Evolutionary conservation across 2,329 filamentous ascomycete genomes (phyloP), one percentile per base, ranked within the genome.

Genomic region (Magnaporthales sp.): DNA sequence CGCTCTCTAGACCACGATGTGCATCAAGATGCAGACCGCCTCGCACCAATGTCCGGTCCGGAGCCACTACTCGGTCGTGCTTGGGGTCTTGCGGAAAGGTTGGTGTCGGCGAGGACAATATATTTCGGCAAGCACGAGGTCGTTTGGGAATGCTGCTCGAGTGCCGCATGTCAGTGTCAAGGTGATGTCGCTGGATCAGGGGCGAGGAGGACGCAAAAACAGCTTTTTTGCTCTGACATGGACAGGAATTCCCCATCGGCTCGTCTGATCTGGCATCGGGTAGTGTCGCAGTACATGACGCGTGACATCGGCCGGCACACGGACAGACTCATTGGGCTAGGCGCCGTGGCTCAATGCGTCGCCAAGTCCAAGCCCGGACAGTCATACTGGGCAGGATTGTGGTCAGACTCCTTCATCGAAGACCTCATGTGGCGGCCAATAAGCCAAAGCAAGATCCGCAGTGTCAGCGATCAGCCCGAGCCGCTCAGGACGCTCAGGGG

Each of bases 241-340:
- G 29, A 32, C 61, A 22, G 61, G 4, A 31, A 46, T 19, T 31
- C 29, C 2, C 61, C 61, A 1, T 63, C 29, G 11, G 15, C 61
- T 31, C 56, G 56, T 26, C 29, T 60, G 10, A n/a, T 32, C 15
- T 63, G 61, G 61, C 61, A 63, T 29, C 31, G 31, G 4, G 31
- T 29, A 13, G 61, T 63, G 6, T 46, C 29, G 2, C 29, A 63
- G 27, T 63, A 63, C 19, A 63, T 29, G 61, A 22, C 61, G 4
- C 61, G 61, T 65, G 77, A 68, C 11, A 69, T 70, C 65, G 77
- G 74, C 0, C 72, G 69, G 29, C 60, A 75, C 29, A 72, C 75
- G 70, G 69, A 65, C 74, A 75, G 65, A 63, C 71, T 72, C 5
- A 60, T 46, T 51, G 3, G 58, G 13, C 11, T 64, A 10, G 62